phyloP scores from a whole-genome alignment of 768 basidiomycete species.

The Russula vinacea region DNA sequence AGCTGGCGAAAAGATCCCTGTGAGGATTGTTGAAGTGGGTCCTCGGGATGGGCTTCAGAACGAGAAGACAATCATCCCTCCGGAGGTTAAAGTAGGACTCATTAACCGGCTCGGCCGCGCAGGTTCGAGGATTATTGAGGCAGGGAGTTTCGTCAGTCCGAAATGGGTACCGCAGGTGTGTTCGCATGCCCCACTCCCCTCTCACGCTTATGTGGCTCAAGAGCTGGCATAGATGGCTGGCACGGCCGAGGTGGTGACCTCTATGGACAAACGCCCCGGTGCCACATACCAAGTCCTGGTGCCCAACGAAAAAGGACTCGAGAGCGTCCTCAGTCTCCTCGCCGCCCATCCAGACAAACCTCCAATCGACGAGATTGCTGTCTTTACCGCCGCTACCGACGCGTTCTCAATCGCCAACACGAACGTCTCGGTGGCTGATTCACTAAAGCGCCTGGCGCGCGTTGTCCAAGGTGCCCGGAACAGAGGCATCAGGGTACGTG shows the following conservation, averaged over 20 bases:
- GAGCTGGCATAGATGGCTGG: constrained; percentile 69
- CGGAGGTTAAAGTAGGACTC: constrained; percentile 73
- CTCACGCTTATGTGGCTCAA: neutral
- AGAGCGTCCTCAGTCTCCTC: constrained; percentile 61
- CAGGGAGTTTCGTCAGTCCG: constrained; percentile 87
- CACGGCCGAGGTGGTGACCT: constrained; percentile 67
- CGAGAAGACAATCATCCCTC: constrained; percentile 69
- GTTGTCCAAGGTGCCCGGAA: constrained; percentile 62
- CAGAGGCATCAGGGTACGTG: constrained; percentile 66
- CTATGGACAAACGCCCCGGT: constrained; percentile 50
- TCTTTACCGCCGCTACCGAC: constrained; percentile 89
- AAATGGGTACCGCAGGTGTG: constrained; percentile 90
- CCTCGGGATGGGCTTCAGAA: constrained; percentile 93
- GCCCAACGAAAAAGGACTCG: constrained; percentile 75
- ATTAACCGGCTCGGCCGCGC: constrained; percentile 69
- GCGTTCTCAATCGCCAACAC: constrained; percentile 83
- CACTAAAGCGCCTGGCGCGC: constrained; percentile 57
- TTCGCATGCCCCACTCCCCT: constrained; percentile 2
- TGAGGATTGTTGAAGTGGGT: constrained; percentile 84
- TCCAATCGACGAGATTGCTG: constrained; percentile 76
- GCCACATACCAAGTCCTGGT: constrained; percentile 76
- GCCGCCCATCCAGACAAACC: constrained; percentile 40
- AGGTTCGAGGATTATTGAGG: constrained; percentile 70
- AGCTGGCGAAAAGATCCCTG: constrained; percentile 31
- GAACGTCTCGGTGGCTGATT: constrained; percentile 69